Percentiles rank a stretch among this genome's conserved stretches.
These are phyloP conservation scores for Podochytrium sp. DNA, from an alignment of 192 early-diverging fungal genomes.

Conservation along the genomic window DNA sequence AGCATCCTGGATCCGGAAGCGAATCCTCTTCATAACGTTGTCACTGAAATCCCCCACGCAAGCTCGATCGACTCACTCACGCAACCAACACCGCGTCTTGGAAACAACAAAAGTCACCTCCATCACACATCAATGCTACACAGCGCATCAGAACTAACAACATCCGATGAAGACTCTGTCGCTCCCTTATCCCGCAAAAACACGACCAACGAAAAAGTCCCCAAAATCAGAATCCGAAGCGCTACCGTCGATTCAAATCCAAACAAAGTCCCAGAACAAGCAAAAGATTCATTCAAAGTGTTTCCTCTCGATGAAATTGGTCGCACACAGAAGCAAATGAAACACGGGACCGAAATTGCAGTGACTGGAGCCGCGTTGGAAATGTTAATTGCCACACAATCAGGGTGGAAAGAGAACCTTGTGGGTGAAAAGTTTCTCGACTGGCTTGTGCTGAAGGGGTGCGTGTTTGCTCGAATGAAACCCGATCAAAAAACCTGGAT, in stretches of 20 bases:
- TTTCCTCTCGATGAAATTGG: conserved; percentile 33
- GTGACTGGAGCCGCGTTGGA: conserved; percentile 74
- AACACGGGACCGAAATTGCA: conserved; percentile 59
- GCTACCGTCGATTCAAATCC: background rate
- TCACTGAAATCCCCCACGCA: background rate
- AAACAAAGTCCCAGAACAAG: conserved; percentile 1
- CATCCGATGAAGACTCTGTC: background rate
- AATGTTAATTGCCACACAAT: conserved; percentile 39
- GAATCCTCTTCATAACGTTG: background rate
- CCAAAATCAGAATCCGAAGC: conserved; percentile 23
- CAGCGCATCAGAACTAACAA: background rate
- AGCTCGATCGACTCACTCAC: conserved; percentile 10
- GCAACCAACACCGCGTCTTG: background rate
- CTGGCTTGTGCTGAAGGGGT: conserved; percentile 61
- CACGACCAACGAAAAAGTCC: background rate
- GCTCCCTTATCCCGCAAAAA: background rate
- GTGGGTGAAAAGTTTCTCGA: conserved; percentile 37
- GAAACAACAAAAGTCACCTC: background rate
- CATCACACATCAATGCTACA: background rate
- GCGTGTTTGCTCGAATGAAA: conserved; percentile 78
- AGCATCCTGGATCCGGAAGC: conserved; percentile 1
- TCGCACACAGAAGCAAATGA: conserved; percentile 10
- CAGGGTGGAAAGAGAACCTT: conserved; percentile 33
- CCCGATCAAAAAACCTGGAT: conserved; percentile 77
- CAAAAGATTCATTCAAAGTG: conserved; percentile 15